Base-by-base conservation (phyloP, 495 filamentous ascomycete genomes). In the Lindgomyces ingoldianus region DNA sequence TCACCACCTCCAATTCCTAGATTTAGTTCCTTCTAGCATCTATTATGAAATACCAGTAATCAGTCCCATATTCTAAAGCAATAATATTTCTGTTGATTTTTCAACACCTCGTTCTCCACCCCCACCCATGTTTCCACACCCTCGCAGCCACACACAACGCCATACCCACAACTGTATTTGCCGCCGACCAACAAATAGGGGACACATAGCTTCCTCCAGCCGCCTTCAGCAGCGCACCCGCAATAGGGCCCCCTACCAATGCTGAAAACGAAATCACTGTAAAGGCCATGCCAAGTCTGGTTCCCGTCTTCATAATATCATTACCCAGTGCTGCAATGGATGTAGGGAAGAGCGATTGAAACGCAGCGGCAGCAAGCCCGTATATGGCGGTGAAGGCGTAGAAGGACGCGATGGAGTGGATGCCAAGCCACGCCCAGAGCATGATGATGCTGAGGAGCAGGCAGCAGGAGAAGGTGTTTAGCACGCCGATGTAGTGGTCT, bases 241-340 rank as follows among this genome's bases (percentile, higher is more conserved):
- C 87, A 62, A 94, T 84, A 4, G 91, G 89, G 8, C 88, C 83
- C 0, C 90, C 90, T 19, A 86, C 88, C 26, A 94, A 76, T 16
- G 82, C 82, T 0, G 90, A 88, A 55, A 93, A 83, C 44, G 83
- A 85, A 18, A 88, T 82, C 29, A 90, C 83, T 12, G 81, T 85
- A 62, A 94, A 88, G 25, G 87, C 81, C 88, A 94, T 91, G 2
- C 90, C 91, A 78, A 91, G 87, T n/a, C 89, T 81, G 51, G 85
- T 83, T 0, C 91, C 89, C n/a, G 80, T 79, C 74, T 89, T 91
- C 26, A 81, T 80, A 69, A 88, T 60, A 69, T 93, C 87, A 2
- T 80, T 82, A 0, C 78, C 81, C 25, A 90, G 80, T 3, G 84
- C 84, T 16, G 83, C 83, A 62, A 88, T 57, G 62, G 83, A 79